Percentiles rank a stretch among this genome's conserved stretches.
These are phyloP conservation scores for Yamadazyma insecticola DNA, from an alignment of 805 yeast genomes.

Conservation along the genomic window DNA sequence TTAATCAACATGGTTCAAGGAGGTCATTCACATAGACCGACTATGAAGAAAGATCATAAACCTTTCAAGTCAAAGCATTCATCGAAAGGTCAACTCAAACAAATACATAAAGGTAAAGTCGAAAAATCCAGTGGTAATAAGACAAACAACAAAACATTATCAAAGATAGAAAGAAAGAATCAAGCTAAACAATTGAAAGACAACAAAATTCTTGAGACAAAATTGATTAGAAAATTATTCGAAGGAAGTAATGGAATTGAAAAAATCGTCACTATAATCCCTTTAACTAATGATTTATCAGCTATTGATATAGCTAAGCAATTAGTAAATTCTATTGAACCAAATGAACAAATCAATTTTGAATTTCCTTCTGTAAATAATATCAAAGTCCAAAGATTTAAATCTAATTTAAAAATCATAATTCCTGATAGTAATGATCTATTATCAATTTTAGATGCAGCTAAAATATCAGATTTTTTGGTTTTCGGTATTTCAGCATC, in stretches of 20 bases:
- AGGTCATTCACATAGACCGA: slow-evolving; percentile 74
- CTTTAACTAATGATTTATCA: slow-evolving; percentile 70
- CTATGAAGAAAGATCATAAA: slow-evolving; percentile 81
- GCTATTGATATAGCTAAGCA: slow-evolving; percentile 49
- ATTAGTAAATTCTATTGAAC: slow-evolving; percentile 40
- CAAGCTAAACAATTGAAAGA: slow-evolving; percentile 71
- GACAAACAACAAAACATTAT: slow-evolving; percentile 33
- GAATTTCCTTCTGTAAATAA: slow-evolving; percentile 48
- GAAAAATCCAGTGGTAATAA: slow-evolving; percentile 51
- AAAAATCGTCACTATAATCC: slow-evolving; percentile 74
- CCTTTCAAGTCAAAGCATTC: slow-evolving; percentile 90
- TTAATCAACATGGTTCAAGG: slow-evolving; percentile 23
- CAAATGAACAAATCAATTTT: slow-evolving; percentile 25
- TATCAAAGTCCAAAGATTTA: slow-evolving; percentile 59
- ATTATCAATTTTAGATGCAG: slow-evolving; percentile 73
- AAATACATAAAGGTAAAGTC: slow-evolving; percentile 78
- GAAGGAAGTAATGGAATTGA: slow-evolving; percentile 80
- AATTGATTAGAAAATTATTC: slow-evolving; percentile 62
- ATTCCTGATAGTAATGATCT: slow-evolving; percentile 67
- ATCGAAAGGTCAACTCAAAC: slow-evolving; percentile 81
- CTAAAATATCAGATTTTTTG: slow-evolving; percentile 85
- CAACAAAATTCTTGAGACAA: slow-evolving; percentile 60
- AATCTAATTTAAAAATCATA: slow-evolving; percentile 68
- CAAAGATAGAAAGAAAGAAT: slow-evolving; percentile 69
- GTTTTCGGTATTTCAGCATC: slow-evolving; percentile 85